Evolutionary conservation across 2,329 filamentous ascomycete species (phyloP).

Genomic region (Pseudogymnoascus sp.): DNA sequence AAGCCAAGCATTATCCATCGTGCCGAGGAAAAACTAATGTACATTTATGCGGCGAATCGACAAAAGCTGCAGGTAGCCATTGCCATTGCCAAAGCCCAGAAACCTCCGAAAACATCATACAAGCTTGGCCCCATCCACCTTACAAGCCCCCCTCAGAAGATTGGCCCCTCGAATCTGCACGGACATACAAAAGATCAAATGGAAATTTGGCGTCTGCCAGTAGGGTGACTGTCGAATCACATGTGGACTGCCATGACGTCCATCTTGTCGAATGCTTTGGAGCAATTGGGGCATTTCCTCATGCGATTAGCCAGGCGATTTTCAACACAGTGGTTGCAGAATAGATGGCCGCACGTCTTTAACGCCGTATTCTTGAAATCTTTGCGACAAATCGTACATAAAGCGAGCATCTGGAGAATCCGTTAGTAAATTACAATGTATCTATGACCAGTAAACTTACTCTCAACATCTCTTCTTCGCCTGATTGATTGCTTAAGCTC

Average conservation of each 20-base stretch:
- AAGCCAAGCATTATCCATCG: background rate
- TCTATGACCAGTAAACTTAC: conserved; percentile 46
- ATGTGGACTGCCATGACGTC: conserved; percentile 72
- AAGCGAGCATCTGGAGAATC: conserved; percentile 54
- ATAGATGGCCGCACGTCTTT: conserved; percentile 90
- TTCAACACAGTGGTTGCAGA: conserved; percentile 85
- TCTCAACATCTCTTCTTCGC: conserved; percentile 77
- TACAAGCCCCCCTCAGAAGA: background rate
- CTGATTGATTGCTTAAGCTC: conserved; percentile 68
- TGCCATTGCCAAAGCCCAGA: background rate
- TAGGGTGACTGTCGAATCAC: conserved; percentile 20
- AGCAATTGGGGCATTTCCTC: conserved; percentile 92
- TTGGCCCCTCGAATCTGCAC: background rate
- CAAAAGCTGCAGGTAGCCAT: background rate
- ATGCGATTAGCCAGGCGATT: conserved; percentile 82
- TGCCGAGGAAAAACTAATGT: conserved; percentile 3
- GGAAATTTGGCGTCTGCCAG: conserved; percentile 1
- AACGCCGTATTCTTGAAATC: conserved; percentile 92
- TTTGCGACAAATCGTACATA: conserved; percentile 86
- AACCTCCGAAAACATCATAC: background rate
- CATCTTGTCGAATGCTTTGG: conserved; percentile 79
- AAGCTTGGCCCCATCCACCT: background rate
- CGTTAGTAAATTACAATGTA: conserved; percentile 24
- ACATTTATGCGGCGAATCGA: background rate
- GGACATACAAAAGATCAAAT: conserved; percentile 6